Percentiles rank a stretch among this genome's conserved stretches.
phyloP scores from a whole-genome alignment of 352 stramenopile genomes.

The Phytophthora fragariae region DNA sequence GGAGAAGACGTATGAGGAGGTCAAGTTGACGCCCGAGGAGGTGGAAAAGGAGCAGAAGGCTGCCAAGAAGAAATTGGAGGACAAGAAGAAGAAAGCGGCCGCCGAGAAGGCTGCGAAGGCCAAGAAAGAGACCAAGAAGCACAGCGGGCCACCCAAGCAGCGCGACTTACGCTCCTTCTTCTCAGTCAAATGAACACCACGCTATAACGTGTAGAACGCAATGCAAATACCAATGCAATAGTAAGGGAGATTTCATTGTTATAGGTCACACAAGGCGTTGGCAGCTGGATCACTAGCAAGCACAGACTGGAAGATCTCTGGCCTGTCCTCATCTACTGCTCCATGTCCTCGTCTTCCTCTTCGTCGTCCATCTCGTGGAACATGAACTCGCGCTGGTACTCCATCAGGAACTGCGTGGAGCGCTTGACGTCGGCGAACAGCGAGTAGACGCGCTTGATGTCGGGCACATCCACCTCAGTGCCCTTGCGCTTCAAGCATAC shows the following conservation, averaged over 20 bases:
- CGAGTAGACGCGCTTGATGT: constrained; percentile 96
- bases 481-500: constrained; percentile 95
- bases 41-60: constrained; percentile 58
- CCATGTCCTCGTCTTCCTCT: constrained; percentile 43
- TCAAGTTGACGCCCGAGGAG: constrained; percentile 69
- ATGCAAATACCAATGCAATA: constrained; percentile 40
- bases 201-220: constrained; percentile 25
- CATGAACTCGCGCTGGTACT: constrained; percentile 99
- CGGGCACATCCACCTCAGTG: constrained; percentile 87
- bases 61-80: constrained; percentile 47
- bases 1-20: constrained; percentile 77
- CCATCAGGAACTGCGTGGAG: constrained; percentile 99
- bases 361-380: constrained; percentile 94
- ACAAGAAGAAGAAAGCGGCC: constrained; percentile 57
- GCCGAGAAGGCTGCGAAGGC: constrained; percentile 48
- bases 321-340: constrained; percentile 32
- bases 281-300: constrained; percentile 12
- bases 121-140: constrained; percentile 61
- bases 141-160: constrained; percentile 62
- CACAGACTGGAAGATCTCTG: background rate
- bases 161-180: constrained; percentile 82
- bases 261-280: constrained; percentile 38
- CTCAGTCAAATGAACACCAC: constrained; percentile 33
- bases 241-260: constrained; percentile 39
- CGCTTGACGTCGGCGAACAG: constrained; percentile 99